Percentiles rank a stretch among this genome's conserved stretches.
Conservation (phyloP, 805 yeast genomes). For the Limtongia smithiae region DNA sequence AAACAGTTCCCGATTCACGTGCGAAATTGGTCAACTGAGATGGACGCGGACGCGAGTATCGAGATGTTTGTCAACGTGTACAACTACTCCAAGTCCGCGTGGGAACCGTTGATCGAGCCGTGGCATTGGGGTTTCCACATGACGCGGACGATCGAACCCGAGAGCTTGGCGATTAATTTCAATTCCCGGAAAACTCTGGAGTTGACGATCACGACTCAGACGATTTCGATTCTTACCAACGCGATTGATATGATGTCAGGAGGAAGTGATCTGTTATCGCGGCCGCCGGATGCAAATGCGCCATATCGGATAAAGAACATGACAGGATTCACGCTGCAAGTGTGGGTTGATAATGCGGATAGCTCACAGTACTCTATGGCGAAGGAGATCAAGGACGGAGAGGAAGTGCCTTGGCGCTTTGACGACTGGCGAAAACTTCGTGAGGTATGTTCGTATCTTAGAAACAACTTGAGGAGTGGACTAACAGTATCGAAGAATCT, state of each 20-base stretch:
- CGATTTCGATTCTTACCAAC: conserved; percentile 72
- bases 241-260: conserved; percentile 39
- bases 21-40: conserved; percentile 80
- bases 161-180: conserved; percentile 57
- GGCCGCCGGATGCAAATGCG: conserved; percentile 70
- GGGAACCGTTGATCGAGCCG: conserved; percentile 93
- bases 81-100: conserved; percentile 82
- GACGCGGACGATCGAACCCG: conserved; percentile 42
- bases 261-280: conserved; percentile 37
- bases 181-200: conserved; percentile 76
- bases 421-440: conserved; percentile 90
- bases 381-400: conserved; percentile 44
- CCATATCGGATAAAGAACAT: conserved; percentile 81
- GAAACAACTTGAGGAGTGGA: too few species aligned
- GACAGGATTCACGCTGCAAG: conserved; percentile 75
- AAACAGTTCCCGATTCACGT: conserved; percentile 66
- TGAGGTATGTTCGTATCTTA: conserved; percentile 43
- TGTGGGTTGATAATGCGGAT: conserved; percentile 66
- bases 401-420: conserved; percentile 76
- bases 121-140: conserved; percentile 65
- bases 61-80: conserved; percentile 70
- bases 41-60: conserved; percentile 63
- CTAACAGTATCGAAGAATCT: conserved; percentile 11
- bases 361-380: conserved; percentile 32
- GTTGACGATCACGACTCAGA: conserved; percentile 72